Base-by-base conservation (phyloP, 148 eudicot species). In the Arbutus unedo region DNA sequence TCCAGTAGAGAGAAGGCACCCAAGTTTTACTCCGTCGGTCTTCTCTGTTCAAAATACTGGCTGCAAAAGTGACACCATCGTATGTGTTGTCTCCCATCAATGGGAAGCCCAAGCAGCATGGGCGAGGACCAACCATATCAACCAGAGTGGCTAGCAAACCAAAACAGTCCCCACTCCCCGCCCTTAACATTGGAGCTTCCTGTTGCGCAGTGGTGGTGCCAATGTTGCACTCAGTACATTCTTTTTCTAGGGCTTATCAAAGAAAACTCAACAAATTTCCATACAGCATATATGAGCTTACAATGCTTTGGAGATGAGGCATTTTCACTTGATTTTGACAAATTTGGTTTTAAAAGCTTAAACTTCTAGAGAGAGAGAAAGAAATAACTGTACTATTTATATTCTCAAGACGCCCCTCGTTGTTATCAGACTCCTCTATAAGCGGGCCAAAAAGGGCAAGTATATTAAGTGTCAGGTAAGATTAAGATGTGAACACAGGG, bases 11-110 rank as follows among this genome's bases (percentile, higher is more conserved):
- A 56, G 38, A 38, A 76, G 21, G 50, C 62, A 38, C 14, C 47
- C 16, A 78, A 78, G 45, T 78, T 50, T 67, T 78, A 78, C 68
- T 6, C 16, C 79, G 19, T 76, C 8, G 19, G 38, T 23, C 11
- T 54, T 53, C 47, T 16, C 48, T 18, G 41, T 68, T 68, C 8
- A 31, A 57, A 13, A 50, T 50, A 50, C 10, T 50, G 54, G 10
- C 8, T 50, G 54, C 54, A 50, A 50, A 5, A 50, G 54, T 50
- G 54, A 50, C 54, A 50, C 54, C 54, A 50, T 50, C 54, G 8
- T 50, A 50, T 9, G 10, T 50, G 54, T 5, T 50, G 54, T 50
- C 10, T 50, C 10, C 1, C 38, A 31, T 50, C 10, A 50, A 9
- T 2, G 2, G 31, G 38, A 31, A 68, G 19, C 47, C 74, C 74